Base-by-base conservation (phyloP, 2,329 filamentous ascomycete species). In the Epichloe brachyelytri region DNA sequence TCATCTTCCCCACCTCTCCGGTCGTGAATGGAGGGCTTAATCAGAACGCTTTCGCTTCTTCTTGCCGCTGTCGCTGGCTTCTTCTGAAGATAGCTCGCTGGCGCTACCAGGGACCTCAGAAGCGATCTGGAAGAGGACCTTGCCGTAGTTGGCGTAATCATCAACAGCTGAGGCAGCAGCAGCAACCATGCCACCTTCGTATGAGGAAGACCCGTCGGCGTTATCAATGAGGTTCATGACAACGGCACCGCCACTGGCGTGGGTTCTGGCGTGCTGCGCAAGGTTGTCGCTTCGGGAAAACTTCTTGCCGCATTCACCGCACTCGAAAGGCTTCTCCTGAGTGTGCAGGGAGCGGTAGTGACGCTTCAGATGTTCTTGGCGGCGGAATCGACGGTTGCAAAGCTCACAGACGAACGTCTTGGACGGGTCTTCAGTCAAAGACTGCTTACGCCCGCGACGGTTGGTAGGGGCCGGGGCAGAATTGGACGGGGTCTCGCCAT, bases 301-400 rank as follows among this genome's bases (percentile, higher is more conserved):
- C 76, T 95, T 96, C 85, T 98, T 98, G 61, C 93, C 91, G 64
- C 93, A 98, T 73, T 98, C 91, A 58, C 83, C 80, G 77, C 93
- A 98, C 73, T 95, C 88, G 63, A 97, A 98, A 5, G 93, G 93
- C 82, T 97, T 98, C 67, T 97, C 93, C 65, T 95, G 85, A 1
- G 93, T 98, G 77, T 98, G 93, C 46, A 98, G 88, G 53, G 93
- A 97, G 60, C 93, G 85, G 77, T 95, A 95, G 76, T 98, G 93
- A 56, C 93, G 87, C 82, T 98, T 98, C 54, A 98, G 81, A 65
- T 98, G 93, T 70, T 98, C 93, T 71, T 98, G 93, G 56, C 93
- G 88, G 56, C 93, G 86, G 85, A 98, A 98, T 55, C 93, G 88
- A 57, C 93, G 89, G 63, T 88, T 91, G 83, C 93, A 98, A 20